These are phyloP conservation scores for Gyromitra esculenta DNA, from an alignment of 2,329 filamentous ascomycete species.

Conservation along the genomic window DNA sequence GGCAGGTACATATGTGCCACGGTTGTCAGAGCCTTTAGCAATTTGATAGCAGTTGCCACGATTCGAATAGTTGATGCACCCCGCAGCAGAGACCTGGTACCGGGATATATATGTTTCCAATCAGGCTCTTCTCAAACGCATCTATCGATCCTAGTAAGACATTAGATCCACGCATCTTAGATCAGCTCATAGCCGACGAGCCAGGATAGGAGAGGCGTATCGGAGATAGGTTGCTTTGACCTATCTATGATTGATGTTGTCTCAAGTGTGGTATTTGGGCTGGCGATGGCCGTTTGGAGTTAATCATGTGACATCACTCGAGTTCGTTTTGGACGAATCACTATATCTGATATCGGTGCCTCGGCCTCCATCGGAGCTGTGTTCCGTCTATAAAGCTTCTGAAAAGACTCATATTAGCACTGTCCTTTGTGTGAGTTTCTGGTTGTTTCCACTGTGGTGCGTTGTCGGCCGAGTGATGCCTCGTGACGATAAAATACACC, in stretches of 20 bases:
- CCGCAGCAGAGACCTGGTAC: background rate
- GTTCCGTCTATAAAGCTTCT: too few relatives aligned
- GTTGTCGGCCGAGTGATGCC: too few relatives aligned
- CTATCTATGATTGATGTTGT: background rate
- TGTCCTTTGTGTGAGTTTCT: too few relatives aligned
- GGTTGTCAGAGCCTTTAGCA: background rate
- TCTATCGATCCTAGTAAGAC: background rate
- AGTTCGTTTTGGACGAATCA: too few relatives aligned
- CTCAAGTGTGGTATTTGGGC: background rate
- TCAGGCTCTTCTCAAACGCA: background rate
- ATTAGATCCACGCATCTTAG: background rate
- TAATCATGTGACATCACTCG: too few relatives aligned
- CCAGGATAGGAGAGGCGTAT: background rate
- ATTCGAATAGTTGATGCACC: background rate
- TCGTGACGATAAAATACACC: too few relatives aligned
- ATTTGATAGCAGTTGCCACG: background rate
- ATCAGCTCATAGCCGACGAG: background rate
- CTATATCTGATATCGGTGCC: too few relatives aligned
- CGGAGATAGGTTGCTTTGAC: background rate
- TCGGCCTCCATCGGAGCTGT: too few relatives aligned
- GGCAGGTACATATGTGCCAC: background rate
- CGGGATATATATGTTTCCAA: background rate
- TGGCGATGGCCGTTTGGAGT: too few relatives aligned
- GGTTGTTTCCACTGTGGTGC: too few relatives aligned
- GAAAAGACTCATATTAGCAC: too few relatives aligned